These are phyloP conservation scores for Themeda triandra DNA, from an alignment of 176 grass and related monocot genomes.

Conservation along the genomic window DNA sequence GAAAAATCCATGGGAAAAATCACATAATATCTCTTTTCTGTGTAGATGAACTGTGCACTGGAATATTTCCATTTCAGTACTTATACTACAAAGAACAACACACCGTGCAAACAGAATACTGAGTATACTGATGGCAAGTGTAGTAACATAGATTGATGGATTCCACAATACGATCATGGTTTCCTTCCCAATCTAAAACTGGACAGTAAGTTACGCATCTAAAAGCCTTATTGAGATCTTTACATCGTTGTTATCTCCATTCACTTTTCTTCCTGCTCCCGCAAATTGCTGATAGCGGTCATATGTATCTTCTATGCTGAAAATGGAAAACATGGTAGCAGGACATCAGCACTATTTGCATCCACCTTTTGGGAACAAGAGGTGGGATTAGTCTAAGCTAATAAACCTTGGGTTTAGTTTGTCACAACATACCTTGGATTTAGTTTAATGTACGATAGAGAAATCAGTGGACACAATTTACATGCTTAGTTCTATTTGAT, in stretches of 20 bases:
- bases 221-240: conserved; percentile 1
- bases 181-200: neutral
- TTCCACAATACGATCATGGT: neutral
- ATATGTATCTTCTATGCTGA: conserved; percentile 54
- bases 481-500: neutral
- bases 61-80: neutral
- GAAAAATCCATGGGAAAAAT: conserved; percentile 25
- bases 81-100: neutral
- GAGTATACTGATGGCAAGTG: neutral
- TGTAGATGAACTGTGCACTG: neutral
- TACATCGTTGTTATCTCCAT: conserved; percentile 33
- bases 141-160: neutral
- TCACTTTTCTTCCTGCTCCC: conserved; percentile 10
- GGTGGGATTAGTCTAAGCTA: neutral
- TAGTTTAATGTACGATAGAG: neutral
- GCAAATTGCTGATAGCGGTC: conserved; percentile 42
- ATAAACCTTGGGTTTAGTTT: neutral
- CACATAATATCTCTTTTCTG: neutral
- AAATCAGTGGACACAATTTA: neutral
- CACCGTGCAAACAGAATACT: neutral
- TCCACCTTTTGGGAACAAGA: neutral
- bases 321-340: conserved; percentile 4
- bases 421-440: neutral
- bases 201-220: neutral
- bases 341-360: neutral